Percentiles rank a stretch among this genome's conserved stretches.
phyloP scores from a whole-genome alignment of 768 basidiomycete genomes.

The Xerocomellus chrysenteron region DNA sequence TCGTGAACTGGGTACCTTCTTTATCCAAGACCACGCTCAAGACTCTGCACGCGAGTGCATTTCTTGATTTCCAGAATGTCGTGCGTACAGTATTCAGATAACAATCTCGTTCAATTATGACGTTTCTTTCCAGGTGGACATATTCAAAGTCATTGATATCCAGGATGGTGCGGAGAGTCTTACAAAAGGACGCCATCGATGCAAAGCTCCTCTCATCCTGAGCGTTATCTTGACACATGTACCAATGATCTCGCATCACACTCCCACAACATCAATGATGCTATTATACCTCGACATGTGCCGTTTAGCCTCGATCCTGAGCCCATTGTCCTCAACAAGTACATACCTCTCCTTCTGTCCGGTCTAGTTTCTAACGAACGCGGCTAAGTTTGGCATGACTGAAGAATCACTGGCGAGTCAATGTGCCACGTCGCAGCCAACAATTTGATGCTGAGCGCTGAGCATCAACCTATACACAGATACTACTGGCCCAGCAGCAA shows the following conservation, averaged over 20 bases:
- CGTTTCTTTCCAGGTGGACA: conserved; percentile 53
- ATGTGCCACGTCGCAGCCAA: too few species aligned
- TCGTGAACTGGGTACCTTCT: conserved; percentile 86
- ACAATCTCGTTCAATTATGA: background rate
- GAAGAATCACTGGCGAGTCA: too few species aligned
- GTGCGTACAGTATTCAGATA: conserved; percentile 42
- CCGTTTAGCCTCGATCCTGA: background rate
- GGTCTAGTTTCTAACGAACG: background rate
- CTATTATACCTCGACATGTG: background rate
- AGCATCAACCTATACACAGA: conserved; percentile 26
- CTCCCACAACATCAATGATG: background rate
- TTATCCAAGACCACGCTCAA: conserved; percentile 72
- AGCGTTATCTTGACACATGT: background rate
- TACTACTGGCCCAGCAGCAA: background rate
- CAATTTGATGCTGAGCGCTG: conserved; percentile 37
- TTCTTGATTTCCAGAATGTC: conserved; percentile 74
- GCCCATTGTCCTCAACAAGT: background rate
- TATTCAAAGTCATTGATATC: conserved; percentile 78
- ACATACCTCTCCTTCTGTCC: conserved; percentile 3
- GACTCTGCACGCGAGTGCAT: conserved; percentile 82
- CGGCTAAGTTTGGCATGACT: background rate
- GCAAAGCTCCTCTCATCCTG: conserved; percentile 44
- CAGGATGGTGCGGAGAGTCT: conserved; percentile 80
- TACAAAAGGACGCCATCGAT: conserved; percentile 71
- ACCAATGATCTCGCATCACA: background rate